Conservation (phyloP, 2,329 filamentous ascomycete species). For the Balansia obtecta region DNA sequence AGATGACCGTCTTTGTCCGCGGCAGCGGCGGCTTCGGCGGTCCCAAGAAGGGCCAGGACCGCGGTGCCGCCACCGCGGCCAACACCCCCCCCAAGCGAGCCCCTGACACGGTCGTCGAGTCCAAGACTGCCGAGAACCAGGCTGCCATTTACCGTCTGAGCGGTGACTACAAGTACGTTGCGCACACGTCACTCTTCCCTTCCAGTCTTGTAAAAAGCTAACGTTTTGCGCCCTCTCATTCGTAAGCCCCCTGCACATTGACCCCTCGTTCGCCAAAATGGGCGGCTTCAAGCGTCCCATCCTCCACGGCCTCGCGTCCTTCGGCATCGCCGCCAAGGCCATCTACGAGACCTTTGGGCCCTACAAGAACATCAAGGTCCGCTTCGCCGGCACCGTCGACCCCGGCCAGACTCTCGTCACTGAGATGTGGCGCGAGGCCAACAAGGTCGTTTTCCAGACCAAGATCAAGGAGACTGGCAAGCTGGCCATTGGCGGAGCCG, state of each 20-base stretch:
- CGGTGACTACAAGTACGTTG: slow-evolving; percentile 69
- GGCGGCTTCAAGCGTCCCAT: slow-evolving; percentile 93
- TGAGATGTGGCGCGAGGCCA: slow-evolving; percentile 87
- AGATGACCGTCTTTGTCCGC: slow-evolving; percentile 83
- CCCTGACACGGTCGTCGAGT: slow-evolving; percentile 74
- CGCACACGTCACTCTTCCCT: neutral
- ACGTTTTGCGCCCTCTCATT: too few relatives aligned
- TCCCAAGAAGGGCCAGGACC: slow-evolving; percentile 59
- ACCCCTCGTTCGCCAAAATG: slow-evolving; percentile 86
- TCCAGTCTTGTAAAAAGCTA: too few relatives aligned
- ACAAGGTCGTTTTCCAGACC: slow-evolving; percentile 70
- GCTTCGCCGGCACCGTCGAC: slow-evolving; percentile 75
- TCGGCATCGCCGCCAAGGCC: slow-evolving; percentile 84
- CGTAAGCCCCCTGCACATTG: slow-evolving; percentile 74
- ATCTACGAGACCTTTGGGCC: slow-evolving; percentile 72
- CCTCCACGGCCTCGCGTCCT: slow-evolving; percentile 91
- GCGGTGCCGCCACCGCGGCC: slow-evolving; percentile 66
- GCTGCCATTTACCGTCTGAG: slow-evolving; percentile 87
- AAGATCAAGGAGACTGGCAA: slow-evolving; percentile 91
- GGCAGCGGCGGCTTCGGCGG: slow-evolving; percentile 87
- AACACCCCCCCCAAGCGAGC: slow-evolving; percentile 67
- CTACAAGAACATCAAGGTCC: slow-evolving; percentile 85
- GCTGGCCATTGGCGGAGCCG: slow-evolving; percentile 69
- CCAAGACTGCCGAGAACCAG: slow-evolving; percentile 79
- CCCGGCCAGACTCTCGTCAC: slow-evolving; percentile 84